Base-by-base conservation (phyloP, 306 rosid genomes). In the Acmispon strigosus region DNA sequence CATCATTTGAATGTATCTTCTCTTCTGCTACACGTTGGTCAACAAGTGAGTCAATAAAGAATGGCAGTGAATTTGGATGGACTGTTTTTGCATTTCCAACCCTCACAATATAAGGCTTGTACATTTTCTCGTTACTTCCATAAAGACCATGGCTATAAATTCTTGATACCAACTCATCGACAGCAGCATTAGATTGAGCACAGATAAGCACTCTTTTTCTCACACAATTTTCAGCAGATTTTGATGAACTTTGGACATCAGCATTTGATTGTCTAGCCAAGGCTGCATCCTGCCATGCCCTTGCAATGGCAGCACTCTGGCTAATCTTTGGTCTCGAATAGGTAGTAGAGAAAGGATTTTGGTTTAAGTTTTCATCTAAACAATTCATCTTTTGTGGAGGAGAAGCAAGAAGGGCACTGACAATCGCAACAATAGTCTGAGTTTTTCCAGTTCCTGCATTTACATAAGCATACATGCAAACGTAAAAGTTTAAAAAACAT, bases 211-310 rank as follows among this genome's bases (percentile, higher is more conserved):
- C 86, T 83, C 98, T 94, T 67, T 85, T 77, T 81, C 82, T 87
- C 17, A 19, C 79, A 70, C 72, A 69, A 78, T 68, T 82, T 50
- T 87, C 97, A 24, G 43, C 41, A 67, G 82, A 69, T 61, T 82
- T 87, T 55, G 82, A 53, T 56, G 79, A 78, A 66, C 73, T 78
- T 78, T 84, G 85, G 59, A 39, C 83, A 74, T 90, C 86, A 61
- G 84, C 86, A 54, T 71, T 80, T 83, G 86, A 29, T 62, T 90
- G 96, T 80, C 83, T 87, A 52, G 98, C 97, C 85, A 94, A 75
- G 66, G 97, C 98, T 66, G 97, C 97, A 86, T 90, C 90, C 80
- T 94, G 98, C 98, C 98, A 94, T n/a, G 89, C 98, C 88, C 92
- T 89, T 7, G 96, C 89, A 78, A 87, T 61, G 27, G 92, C 97